A percentile compares a stretch with the other conserved stretches of the same genome.
phyloP scores from a whole-genome alignment of 1,284 basidiomycete species.

The Fomitopsis palustris region DNA sequence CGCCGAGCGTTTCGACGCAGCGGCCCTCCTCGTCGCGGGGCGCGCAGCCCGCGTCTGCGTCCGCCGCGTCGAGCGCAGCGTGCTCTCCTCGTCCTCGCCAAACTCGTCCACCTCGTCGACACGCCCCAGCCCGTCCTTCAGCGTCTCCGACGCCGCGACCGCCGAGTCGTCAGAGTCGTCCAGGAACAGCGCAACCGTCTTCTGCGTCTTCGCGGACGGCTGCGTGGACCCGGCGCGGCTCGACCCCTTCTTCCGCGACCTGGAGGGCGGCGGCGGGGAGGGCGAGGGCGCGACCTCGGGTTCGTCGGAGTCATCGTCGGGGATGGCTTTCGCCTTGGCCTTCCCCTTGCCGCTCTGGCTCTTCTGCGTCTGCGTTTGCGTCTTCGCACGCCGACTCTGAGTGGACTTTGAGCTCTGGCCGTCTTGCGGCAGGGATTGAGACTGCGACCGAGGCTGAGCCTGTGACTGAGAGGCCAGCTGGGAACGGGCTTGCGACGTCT shows the following conservation, averaged over 20 bases:
- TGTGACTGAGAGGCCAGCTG: conserved; percentile 18
- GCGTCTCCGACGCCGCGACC: conserved; percentile 6
- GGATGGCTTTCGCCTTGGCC: conserved; percentile 3
- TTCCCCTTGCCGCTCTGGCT: conserved; percentile 8
- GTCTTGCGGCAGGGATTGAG: not conserved
- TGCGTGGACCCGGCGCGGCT: conserved; percentile 5
- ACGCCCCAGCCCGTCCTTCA: conserved; percentile 1
- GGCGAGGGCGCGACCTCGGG: conserved; percentile 7
- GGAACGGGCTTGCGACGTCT: conserved; percentile 26
- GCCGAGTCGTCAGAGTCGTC: conserved; percentile 19
- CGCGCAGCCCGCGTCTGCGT: conserved; percentile 9
- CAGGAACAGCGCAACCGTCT: conserved; percentile 24
- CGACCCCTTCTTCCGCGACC: conserved; percentile 1
- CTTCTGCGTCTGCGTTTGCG: conserved; percentile 8
- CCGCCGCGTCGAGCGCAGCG: conserved; percentile 10
- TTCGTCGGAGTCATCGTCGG: conserved; percentile 36
- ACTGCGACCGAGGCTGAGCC: conserved; percentile 8
- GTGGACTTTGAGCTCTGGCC: not conserved
- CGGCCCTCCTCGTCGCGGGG: not conserved
- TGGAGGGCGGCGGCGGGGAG: not conserved
- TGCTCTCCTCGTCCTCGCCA: conserved; percentile 6
- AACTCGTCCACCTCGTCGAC: conserved; percentile 7
- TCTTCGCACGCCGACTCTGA: conserved; percentile 8
- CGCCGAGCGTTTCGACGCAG: conserved; percentile 22
- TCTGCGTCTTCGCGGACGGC: conserved; percentile 8